phyloP scores from a whole-genome alignment of 2,329 filamentous ascomycete genomes.

The Ophiocordyceps polyrhachis-furcata region DNA sequence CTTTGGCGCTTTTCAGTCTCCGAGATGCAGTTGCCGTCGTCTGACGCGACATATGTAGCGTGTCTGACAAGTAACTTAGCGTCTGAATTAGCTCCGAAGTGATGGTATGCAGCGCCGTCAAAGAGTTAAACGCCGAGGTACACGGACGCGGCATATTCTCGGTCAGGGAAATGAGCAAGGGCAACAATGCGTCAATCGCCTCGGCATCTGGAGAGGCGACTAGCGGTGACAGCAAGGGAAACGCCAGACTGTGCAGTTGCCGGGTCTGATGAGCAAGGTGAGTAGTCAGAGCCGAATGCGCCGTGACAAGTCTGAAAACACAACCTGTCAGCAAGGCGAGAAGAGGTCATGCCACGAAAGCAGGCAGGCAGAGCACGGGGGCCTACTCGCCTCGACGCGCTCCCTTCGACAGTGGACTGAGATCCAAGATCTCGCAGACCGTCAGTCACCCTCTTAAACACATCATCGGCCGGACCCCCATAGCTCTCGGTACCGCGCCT shows the following conservation, averaged over 20 bases:
- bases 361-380: no score
- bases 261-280: constrained; percentile 61
- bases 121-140: constrained; percentile 43
- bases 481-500: constrained; percentile 47
- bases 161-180: constrained; percentile 44
- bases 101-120: constrained; percentile 49
- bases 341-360: no score
- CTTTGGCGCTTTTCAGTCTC: constrained; percentile 61
- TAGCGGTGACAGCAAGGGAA: constrained; percentile 51
- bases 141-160: constrained; percentile 48
- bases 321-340: constrained; percentile 4
- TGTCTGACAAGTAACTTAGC: constrained; percentile 74
- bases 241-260: constrained; percentile 54
- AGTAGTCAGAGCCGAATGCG: constrained; percentile 54
- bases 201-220: constrained; percentile 43
- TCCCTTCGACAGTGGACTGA: constrained; percentile 53
- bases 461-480: constrained; percentile 43
- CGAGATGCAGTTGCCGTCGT: constrained; percentile 66
- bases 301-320: constrained; percentile 49
- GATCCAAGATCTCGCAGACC: constrained; percentile 54
- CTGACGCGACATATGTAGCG: constrained; percentile 84
- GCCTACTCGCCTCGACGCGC: constrained; percentile 42
- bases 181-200: constrained; percentile 49
- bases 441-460: constrained; percentile 50
- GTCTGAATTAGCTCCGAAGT: constrained; percentile 60